Base-by-base conservation (phyloP, 2,329 filamentous ascomycete species). In the Trichoderma citrinoviride region DNA sequence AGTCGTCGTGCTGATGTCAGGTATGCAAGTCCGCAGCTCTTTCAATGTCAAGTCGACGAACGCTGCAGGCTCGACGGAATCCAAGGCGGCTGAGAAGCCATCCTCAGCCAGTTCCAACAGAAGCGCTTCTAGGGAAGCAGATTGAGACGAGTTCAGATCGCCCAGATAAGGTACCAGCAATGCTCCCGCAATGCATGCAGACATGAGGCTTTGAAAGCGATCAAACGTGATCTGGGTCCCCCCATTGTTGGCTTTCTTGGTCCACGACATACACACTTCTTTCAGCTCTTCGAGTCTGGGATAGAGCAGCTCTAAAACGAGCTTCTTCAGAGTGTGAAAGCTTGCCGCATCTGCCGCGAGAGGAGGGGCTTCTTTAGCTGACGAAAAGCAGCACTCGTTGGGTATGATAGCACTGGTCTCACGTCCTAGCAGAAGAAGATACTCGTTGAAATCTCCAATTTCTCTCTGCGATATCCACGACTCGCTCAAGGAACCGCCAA, bases 291-390 rank as follows among this genome's bases (percentile, higher is more conserved):
- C 79, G 1, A 86, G 44, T 67, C 85, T 85, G 1, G 84, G 80
- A 44, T 77, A 80, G 29, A 87, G 74, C 0, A 87, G 77, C 68
- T 87, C 85, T 5, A 85, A 74, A 4, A 83, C 76, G 5, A 86
- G 74, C 65, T 82, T 85, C 65, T 78, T 83, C 1, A 81, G 79
- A 2, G 80, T 75, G 70, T 76, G 77, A 43, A 75, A 76, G 37
- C 71, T 75, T 52, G 68, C 73, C 1, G 71, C 60, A 66, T 80
- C 76, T 5, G 75, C 71, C 17, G 70, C 46, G 3, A 71, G 70
- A 25, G 68, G 60, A 21, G 67, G 53, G 15, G 66, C 65, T 40
- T 65, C 67, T 3, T 25, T 46, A 2, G 49, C 64, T 5, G 67
- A 64, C 19, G 50, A 46, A 3, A 61, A 65, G 29, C 58, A 58